Base-by-base conservation (phyloP, 2,329 filamentous ascomycete genomes). In the Hymenoscyphus repandus region DNA sequence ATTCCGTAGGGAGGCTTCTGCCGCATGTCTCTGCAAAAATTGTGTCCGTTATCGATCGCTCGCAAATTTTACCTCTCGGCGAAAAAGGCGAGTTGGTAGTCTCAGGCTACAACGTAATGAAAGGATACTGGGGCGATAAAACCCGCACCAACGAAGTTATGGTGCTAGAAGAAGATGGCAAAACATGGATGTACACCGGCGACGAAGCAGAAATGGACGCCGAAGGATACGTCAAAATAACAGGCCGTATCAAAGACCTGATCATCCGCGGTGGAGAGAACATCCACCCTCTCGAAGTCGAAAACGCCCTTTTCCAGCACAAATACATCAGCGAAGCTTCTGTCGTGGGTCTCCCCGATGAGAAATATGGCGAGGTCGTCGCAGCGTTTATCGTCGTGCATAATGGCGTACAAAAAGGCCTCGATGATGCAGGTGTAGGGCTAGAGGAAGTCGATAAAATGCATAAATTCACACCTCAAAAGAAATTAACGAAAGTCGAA, bases 211-310 rank as follows among this genome's bases (percentile, higher is more conserved):
- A 74, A 47, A 95, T 97, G 79, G 89, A 95, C 54, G 74, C 70
- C 4, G 77, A 90, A 27, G 93, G 92, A 2, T 97, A 90, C 65
- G 80, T 96, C 2, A 79, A 80, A 59, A 96, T 97, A 64, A 96
- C 90, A 1, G 90, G 91, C 2, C 78, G 91, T 13, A 92, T 96
- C 65, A 97, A 97, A 70, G 93, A 99, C 66, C 70, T 97, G 49
- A 96, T 99, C 61, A 97, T 97, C 65, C 81, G 90, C 22, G 92
- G 88, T 27, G 93, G 93, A 20, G 93, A 97, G 68, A 99, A 99
- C 66, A 96, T 96, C 50, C 89, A 96, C 67, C 93, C 93, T 0
- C 75, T 96, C 5, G 93, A 97, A 68, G 78, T 97, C 2, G 93
- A 99, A 68, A 91, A 95, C 65, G 92, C 83, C 58, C 76, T 97